Base-by-base conservation (phyloP, 2,329 filamentous ascomycete genomes). In the Calonectria pauciramosa region DNA sequence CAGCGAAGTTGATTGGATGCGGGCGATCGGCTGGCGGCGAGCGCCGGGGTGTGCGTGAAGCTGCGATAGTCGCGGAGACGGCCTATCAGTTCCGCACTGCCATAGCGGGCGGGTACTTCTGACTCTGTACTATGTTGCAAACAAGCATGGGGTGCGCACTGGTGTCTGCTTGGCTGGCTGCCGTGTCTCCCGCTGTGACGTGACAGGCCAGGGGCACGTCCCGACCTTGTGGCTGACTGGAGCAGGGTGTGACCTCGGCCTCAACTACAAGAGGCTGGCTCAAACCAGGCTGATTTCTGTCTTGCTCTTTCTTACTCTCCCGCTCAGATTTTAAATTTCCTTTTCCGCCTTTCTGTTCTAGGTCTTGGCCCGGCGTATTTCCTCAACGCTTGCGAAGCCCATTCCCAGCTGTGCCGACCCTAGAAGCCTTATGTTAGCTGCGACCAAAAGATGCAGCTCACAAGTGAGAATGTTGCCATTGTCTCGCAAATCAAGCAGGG, bases 1-100 rank as follows among this genome's bases (percentile, higher is more conserved):
- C 10, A n/a, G 28, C 20, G 52, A 34, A 32, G 34, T 2, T 63
- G 56, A 63, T 63, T 63, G 51, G 70, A 54, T 36, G 65, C 60
- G 30, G 28, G 34, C 52, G 36, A 64, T 81, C 79, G 79, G 79
- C 78, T 78, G 77, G 60, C 80, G 80, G 78, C 80, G 80, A 80
- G 73, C 65, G 76, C 79, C 79, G 79, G 76, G 68, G 70, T 70
- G 34, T 65, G 64, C 23, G 65, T 68, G 59, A 51, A 52, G 72
- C 75, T 70, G 79, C 71, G 44, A 69, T 65, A 52, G 41, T 32
- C 69, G 75, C 77, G 79, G 79, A 80, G 73, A 68, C 66, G 78
- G 76, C 79, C 79, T 80, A 80, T 80, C 79, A 77, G 41, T 51
- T 26, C 52, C 20, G 70, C 32, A 34, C 44, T 49, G 26, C 34